A percentile compares a stretch with the other conserved stretches of the same genome.
These are phyloP conservation scores for Angomonas ambiguus DNA, from an alignment of 208 protist species.

Conservation along the genomic window DNA sequence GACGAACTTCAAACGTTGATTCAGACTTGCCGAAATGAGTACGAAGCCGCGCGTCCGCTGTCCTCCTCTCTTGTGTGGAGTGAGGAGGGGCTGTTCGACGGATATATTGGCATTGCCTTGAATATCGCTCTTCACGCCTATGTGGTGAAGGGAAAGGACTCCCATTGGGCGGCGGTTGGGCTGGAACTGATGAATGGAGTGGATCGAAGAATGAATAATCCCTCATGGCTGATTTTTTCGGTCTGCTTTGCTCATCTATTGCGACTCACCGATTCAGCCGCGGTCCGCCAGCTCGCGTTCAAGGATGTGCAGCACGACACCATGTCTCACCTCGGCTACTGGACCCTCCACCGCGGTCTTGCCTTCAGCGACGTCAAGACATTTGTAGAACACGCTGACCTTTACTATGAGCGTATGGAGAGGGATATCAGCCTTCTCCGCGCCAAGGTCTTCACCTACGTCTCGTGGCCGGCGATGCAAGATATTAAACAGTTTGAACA, in stretches of 20 bases:
- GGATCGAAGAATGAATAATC: constrained; percentile 73
- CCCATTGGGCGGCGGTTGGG: constrained; percentile 35
- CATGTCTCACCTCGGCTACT: constrained; percentile 87
- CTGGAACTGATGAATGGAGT: constrained; percentile 47
- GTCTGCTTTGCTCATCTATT: constrained; percentile 65
- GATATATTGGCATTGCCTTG: constrained; percentile 70
- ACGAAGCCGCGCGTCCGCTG: constrained; percentile 40
- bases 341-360: constrained; percentile 55
- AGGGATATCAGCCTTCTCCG: constrained; percentile 73
- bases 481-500: constrained; percentile 69
- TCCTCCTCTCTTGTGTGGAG: constrained; percentile 67
- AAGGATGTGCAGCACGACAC: constrained; percentile 85
- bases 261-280: constrained; percentile 53
- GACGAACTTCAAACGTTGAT: constrained; percentile 41
- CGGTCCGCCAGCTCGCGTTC: constrained; percentile 71
- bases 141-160: constrained; percentile 27
- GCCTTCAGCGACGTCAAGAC: constrained; percentile 46
- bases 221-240: constrained; percentile 70
- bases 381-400: constrained; percentile 50
- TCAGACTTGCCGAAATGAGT: constrained; percentile 30
- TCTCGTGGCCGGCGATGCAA: constrained; percentile 79
- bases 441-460: constrained; percentile 76
- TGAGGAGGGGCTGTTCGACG: constrained; percentile 80
- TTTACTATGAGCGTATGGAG: constrained; percentile 48
- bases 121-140: constrained; percentile 68